A percentile compares a stretch with the other conserved stretches of the same genome.
Conservation (phyloP, 257 asterid species). For the Linderniella brevidens region DNA sequence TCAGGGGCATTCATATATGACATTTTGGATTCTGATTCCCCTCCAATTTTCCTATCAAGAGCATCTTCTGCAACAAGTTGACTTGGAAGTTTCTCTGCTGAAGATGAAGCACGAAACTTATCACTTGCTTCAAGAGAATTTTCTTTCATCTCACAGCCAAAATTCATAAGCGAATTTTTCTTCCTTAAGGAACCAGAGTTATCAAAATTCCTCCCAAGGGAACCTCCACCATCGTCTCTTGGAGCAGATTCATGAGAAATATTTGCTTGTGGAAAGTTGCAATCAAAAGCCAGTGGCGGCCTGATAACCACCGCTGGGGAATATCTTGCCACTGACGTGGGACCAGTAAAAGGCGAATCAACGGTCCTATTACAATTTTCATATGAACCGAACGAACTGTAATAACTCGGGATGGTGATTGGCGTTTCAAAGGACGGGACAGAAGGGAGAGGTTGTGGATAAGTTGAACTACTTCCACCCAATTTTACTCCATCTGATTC, state of each 20-base stretch:
- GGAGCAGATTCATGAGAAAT: conserved; percentile 18
- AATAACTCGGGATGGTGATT: conserved; percentile 14
- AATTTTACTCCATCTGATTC: conserved; percentile 15
- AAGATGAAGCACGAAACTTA: conserved; percentile 14
- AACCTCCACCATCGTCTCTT: conserved; percentile 16
- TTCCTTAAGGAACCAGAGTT: conserved; percentile 14
- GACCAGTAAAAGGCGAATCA: conserved; percentile 23
- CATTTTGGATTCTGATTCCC: conserved; percentile 22
- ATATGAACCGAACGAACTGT: conserved; percentile 15
- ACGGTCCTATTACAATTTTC: conserved; percentile 18
- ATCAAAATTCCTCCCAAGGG: conserved; percentile 16
- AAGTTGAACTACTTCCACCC: conserved; percentile 15
- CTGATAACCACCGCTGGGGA: conserved; percentile 59
- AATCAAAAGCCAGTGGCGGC: conserved; percentile 37
- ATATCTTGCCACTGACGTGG: conserved; percentile 27
- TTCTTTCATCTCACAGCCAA: conserved; percentile 18
- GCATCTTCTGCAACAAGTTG: conserved; percentile 15
- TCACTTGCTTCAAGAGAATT: conserved; percentile 17
- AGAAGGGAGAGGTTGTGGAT: conserved; percentile 20
- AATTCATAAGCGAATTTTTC: conserved; percentile 19
- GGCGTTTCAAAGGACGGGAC: conserved; percentile 16
- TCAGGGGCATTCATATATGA: conserved; percentile 16
- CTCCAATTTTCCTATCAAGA: conserved; percentile 11
- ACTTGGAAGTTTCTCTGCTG: conserved; percentile 18
- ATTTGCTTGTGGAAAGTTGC: conserved; percentile 11